Percentiles rank a stretch among this genome's conserved stretches.
Evolutionary conservation across 495 filamentous ascomycete species (phyloP).

Genomic region (Neurospora sp.): DNA sequence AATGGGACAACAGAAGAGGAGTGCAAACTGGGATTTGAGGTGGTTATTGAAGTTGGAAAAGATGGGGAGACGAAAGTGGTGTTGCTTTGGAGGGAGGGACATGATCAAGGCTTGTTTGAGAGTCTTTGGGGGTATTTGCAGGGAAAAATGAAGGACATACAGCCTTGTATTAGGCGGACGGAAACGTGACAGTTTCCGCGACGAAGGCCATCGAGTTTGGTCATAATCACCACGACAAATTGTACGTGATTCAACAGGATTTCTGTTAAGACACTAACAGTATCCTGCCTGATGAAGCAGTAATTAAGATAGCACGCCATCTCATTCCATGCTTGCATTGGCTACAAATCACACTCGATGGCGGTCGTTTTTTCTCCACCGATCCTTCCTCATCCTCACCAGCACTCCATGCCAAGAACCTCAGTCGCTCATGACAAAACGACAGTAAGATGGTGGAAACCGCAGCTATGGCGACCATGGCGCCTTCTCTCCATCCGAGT

Average conservation of each 20-base stretch:
- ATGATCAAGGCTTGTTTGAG: slow-evolving; percentile 69
- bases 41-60: slow-evolving; percentile 11
- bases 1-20: background rate
- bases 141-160: slow-evolving; percentile 11
- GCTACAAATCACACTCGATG: no score
- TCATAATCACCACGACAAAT: no score
- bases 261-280: no score
- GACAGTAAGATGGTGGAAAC: background rate
- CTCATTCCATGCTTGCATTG: no score
- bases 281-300: no score
- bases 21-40: slow-evolving; percentile 17
- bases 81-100: slow-evolving; percentile 68
- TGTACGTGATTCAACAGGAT: no score
- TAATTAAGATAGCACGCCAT: no score
- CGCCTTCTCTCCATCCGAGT: background rate
- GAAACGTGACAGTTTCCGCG: background rate
- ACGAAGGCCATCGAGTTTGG: no score
- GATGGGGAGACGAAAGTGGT: slow-evolving; percentile 23
- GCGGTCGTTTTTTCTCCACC: background rate
- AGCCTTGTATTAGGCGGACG: background rate
- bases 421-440: background rate
- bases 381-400: background rate
- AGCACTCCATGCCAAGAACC: background rate
- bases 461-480: background rate
- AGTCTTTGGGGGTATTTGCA: slow-evolving; percentile 74